A percentile compares a stretch with the other conserved stretches of the same genome.
phyloP scores from a whole-genome alignment of 331 rosid species.

The Acacia concinna region DNA sequence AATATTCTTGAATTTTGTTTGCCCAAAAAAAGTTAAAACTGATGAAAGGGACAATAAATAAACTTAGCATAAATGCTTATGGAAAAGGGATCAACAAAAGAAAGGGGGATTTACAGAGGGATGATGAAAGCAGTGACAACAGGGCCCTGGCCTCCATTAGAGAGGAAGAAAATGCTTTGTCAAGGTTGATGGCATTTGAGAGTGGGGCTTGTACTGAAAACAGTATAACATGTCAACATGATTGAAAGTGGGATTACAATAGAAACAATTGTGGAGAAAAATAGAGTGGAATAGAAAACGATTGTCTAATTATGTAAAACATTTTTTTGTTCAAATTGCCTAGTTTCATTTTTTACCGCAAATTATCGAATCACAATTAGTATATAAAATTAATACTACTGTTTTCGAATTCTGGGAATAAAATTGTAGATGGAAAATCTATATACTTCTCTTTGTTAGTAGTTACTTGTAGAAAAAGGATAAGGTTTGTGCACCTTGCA shows the following conservation, averaged over 20 bases:
- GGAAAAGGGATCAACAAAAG: neutral
- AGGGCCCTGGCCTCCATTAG: neutral
- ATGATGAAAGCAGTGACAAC: constrained; percentile 4
- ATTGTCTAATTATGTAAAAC: neutral
- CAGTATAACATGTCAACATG: no score
- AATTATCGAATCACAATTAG: neutral
- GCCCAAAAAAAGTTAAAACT: neutral
- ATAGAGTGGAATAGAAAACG: neutral
- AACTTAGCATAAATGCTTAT: neutral
- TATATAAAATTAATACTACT: neutral
- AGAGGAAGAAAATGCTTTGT: neutral
- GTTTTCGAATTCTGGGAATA: neutral
- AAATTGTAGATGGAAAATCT: neutral
- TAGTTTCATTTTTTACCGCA: neutral
- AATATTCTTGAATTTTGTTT: neutral
- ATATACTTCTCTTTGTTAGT: neutral
- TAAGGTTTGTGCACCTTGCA: neutral
- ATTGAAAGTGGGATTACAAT: neutral
- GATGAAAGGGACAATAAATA: constrained; percentile 2
- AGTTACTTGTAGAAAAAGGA: neutral
- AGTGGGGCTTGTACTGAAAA: no score
- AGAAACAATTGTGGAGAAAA: constrained; percentile 18
- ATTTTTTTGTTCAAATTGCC: neutral
- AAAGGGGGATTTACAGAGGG: constrained; percentile 2
- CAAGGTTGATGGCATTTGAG: no score